Base-by-base conservation (phyloP, 1,139 yeast genomes). In the Nakaseomyces sp. region DNA sequence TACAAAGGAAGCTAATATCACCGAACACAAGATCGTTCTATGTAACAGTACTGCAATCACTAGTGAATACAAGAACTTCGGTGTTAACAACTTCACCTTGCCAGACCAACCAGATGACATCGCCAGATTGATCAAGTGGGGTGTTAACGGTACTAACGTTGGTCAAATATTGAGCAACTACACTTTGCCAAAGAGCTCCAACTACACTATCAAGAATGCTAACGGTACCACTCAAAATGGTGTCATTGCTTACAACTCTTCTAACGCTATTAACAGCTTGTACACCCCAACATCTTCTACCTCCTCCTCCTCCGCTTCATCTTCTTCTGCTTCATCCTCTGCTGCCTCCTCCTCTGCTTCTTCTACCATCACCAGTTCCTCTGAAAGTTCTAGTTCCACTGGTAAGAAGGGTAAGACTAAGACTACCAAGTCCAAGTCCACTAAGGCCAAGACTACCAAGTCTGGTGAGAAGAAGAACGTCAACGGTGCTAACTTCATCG, bases 21-120 rank as follows among this genome's bases (percentile, higher is more conserved):
- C 48, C 2, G 44, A 46, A 9, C 45, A 52, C 20, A 51, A 55
- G 4, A 63, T 78, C 22, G 74, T 76, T 44, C 67, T 66, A 47
- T 83, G 86, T 57, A 79, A 83, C 37, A 64, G 74, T 47, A 67
- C 70, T 44, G 66, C 62, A 40, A 70, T 81, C 50, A 68, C 64
- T 13, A 47, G 54, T 4, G 53, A 58, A 16, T 68, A 65, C 45
- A 43, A 66, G 5, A 57, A 55, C 2, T 72, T 72, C 50, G 72
- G 70, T 44, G 70, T 70, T 9, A 45, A 49, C n/a, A 65, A 67
- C 47, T 73, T 73, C 47, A 58, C 65, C 10, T 50, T 73, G 15
- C 77, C 77, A 40, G 57, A 55, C 10, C 72, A 66, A 44, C 73
- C 76, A 40, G 61, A 57, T 32, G 74, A 66, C 17, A 65, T 69